Conservation (phyloP, 768 basidiomycete species). For the Kwoniella sp. region DNA sequence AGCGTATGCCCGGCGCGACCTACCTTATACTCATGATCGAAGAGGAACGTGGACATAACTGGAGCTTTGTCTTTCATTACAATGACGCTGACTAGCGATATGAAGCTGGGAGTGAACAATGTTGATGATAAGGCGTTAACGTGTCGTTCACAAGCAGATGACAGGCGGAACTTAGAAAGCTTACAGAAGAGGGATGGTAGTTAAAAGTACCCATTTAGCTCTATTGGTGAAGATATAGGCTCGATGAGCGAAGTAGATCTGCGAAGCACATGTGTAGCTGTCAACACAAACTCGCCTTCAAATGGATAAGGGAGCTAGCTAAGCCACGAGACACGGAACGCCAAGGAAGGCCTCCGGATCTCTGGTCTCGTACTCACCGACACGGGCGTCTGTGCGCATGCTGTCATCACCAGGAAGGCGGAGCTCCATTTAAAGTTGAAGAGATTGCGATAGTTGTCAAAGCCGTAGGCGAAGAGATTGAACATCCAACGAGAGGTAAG, state of each 20-base stretch:
- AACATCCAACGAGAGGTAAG: slow-evolving; percentile 14
- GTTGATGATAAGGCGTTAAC: too few species aligned
- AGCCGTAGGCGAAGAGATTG: slow-evolving; percentile 19
- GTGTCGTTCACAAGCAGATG: too few species aligned
- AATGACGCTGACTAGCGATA: not conserved
- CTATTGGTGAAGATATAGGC: slow-evolving; percentile 11
- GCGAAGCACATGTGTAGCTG: too few species aligned
- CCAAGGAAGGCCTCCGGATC: not conserved
- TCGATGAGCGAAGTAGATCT: slow-evolving; percentile 18
- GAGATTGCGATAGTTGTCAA: slow-evolving; percentile 12
- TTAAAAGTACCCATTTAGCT: not conserved
- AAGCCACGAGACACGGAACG: not conserved
- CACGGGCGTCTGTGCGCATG: slow-evolving; percentile 7
- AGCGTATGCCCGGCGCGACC: too few species aligned
- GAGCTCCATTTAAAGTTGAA: slow-evolving; percentile 14
- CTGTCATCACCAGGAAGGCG: slow-evolving; percentile 6
- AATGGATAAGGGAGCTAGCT: too few species aligned
- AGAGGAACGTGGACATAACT: not conserved
- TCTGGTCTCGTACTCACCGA: slow-evolving; percentile 6
- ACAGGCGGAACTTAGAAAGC: too few species aligned
- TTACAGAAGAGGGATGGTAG: slow-evolving; percentile 2
- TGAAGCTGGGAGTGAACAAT: too few species aligned
- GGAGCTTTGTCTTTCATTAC: slow-evolving; percentile 8
- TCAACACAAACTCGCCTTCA: too few species aligned
- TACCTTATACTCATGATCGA: not conserved